These are phyloP conservation scores for Capronia coronata DNA, from an alignment of 2,329 filamentous ascomycete genomes.

Conservation along the genomic window DNA sequence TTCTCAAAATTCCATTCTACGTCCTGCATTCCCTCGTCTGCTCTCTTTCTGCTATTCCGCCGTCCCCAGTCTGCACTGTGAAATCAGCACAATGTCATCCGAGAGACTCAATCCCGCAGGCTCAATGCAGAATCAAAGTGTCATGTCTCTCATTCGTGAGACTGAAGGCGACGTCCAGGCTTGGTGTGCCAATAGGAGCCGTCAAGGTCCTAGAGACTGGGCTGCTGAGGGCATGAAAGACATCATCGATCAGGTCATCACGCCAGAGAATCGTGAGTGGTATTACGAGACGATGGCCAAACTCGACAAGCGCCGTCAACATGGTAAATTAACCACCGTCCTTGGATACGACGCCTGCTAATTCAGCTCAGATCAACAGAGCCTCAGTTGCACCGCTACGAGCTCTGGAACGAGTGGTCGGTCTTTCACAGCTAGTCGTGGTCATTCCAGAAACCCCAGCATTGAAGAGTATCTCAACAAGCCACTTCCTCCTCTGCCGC, in stretches of 20 bases:
- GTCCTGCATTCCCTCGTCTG: background rate
- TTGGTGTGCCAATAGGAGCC: background rate
- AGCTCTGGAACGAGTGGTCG: background rate
- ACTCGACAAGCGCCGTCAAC: background rate
- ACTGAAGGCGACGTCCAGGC: background rate
- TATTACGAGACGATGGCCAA: background rate
- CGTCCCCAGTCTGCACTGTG: background rate
- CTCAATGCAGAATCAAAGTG: background rate
- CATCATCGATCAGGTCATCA: conserved; percentile 1
- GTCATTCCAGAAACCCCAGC: background rate
- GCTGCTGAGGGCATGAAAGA: background rate
- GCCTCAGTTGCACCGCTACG: background rate
- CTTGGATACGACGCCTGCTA: background rate
- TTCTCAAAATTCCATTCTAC: background rate
- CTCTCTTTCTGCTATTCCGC: background rate
- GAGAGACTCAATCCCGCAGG: background rate
- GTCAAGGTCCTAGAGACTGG: background rate
- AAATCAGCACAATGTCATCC: background rate
- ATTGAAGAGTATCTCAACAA: conserved; percentile 19
- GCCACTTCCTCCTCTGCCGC: conserved; percentile 19
- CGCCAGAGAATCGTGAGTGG: conserved; percentile 2
- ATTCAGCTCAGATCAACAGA: background rate
- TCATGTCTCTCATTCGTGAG: conserved; percentile 1
- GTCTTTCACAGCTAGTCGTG: background rate
- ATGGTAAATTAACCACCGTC: background rate